A percentile compares a stretch with the other conserved stretches of the same genome.
Evolutionary conservation across 2,329 filamentous ascomycete species (phyloP).

Genomic region (Microdochium bolleyi): DNA sequence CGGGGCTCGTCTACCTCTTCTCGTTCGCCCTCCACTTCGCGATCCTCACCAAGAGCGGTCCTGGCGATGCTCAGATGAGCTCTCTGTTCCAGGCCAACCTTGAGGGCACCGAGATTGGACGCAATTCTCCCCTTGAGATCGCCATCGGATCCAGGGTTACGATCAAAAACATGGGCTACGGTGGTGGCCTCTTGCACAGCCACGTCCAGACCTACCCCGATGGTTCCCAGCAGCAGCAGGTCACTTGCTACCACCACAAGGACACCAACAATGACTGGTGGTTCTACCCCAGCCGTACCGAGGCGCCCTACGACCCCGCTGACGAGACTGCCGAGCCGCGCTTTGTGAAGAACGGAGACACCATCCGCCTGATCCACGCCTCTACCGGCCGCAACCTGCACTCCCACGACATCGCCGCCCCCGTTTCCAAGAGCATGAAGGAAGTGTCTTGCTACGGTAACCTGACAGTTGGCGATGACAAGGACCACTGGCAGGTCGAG

Average conservation of each 20-base stretch:
- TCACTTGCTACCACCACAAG: slow-evolving; percentile 99
- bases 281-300: slow-evolving; percentile 85
- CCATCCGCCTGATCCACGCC: slow-evolving; percentile 83
- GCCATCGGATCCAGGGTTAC: slow-evolving; percentile 84
- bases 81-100: slow-evolving; percentile 98
- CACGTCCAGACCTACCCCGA: slow-evolving; percentile 95
- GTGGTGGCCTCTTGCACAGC: slow-evolving; percentile 90
- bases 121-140: slow-evolving; percentile 88
- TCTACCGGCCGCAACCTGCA: slow-evolving; percentile 96
- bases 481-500: slow-evolving; percentile 95
- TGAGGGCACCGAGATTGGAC: slow-evolving; percentile 85
- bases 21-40: slow-evolving; percentile 94
- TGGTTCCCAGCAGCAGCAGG: slow-evolving; percentile 87
- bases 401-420: slow-evolving; percentile 84
- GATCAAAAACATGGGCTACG: slow-evolving; percentile 99
- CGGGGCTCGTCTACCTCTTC: slow-evolving; percentile 86
- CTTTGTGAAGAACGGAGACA: slow-evolving; percentile 69
- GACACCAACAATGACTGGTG: slow-evolving; percentile 99
- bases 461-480: slow-evolving; percentile 87
- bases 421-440: slow-evolving; percentile 78
- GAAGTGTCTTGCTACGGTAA: slow-evolving; percentile 98
- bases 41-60: slow-evolving; percentile 86
- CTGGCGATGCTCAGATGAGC: slow-evolving; percentile 99
- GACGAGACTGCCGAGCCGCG: slow-evolving; percentile 46
- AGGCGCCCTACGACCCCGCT: slow-evolving; percentile 65